Evolutionary conservation across 176 grass and related monocot species (phyloP), one percentile per base, ranked within the genome.

Genomic region (Bonia amplexicaulis): DNA sequence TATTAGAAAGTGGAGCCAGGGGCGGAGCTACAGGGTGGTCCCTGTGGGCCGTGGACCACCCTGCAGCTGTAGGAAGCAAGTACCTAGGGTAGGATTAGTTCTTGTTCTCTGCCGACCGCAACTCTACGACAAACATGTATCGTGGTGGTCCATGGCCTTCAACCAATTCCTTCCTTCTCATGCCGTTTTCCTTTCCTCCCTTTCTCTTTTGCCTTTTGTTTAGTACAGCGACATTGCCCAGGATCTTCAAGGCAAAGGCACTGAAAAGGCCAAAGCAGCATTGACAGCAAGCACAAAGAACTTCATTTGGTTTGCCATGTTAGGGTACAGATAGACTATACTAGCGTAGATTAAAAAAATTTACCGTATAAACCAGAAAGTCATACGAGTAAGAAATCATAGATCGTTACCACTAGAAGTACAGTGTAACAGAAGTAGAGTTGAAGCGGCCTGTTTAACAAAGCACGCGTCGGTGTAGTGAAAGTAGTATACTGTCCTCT

Each of bases 31-130:
- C n/a, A n/a, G n/a, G n/a, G n/a, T n/a, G n/a, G n/a, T n/a, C n/a
- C n/a, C n/a, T n/a, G n/a, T n/a, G n/a, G n/a, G n/a, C n/a, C n/a
- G n/a, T n/a, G n/a, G n/a, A n/a, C n/a, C n/a, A n/a, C n/a, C n/a
- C n/a, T 29, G 78, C 88, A 81, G 78, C 19, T 12, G 33, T 22
- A 33, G 58, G 79, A 86, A 58, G 88, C 88, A 90, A 83, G 73
- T n/a, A 82, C 51, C n/a, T 90, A 90, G 65, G 78, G 77, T 73
- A 90, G 65, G 83, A 82, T 73, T 75, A 44, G 59, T 57, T 47
- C 35, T 46, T 60, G 53, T 37, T 58, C 41, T 22, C 23, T 25
- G 17, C 66, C n/a, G n/a, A 60, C 65, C 5, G 46, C 67, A 54
- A 12, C 74, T 69, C 80, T 66, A 78, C 9, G 37, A 73, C 84